These are phyloP conservation scores for Fusarium austroafricanum DNA, from an alignment of 2,329 filamentous ascomycete species.

Conservation along the genomic window DNA sequence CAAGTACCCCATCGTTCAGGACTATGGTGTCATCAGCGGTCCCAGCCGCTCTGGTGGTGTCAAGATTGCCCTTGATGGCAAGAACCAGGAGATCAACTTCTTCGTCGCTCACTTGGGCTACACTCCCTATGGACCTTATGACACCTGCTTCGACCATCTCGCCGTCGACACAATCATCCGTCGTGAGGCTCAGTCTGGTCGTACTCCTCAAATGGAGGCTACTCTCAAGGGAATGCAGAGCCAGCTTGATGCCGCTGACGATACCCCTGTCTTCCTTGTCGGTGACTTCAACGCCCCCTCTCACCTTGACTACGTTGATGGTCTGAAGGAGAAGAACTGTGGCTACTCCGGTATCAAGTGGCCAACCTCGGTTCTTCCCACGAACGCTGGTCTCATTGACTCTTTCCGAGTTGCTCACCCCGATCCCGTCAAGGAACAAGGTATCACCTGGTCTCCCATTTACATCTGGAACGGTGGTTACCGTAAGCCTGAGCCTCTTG, in stretches of 20 bases:
- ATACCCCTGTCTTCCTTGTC: slow-evolving; percentile 52
- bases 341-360: slow-evolving; percentile 51
- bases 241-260: slow-evolving; percentile 48
- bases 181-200: slow-evolving; percentile 52
- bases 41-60: slow-evolving; percentile 45
- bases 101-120: slow-evolving; percentile 54
- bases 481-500: slow-evolving; percentile 54
- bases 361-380: slow-evolving; percentile 54
- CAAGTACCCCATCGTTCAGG: slow-evolving; percentile 54
- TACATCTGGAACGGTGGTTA: slow-evolving; percentile 49
- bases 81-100: slow-evolving; percentile 49
- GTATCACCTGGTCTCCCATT: slow-evolving; percentile 57
- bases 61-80: slow-evolving; percentile 51
- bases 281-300: slow-evolving; percentile 60
- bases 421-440: slow-evolving; percentile 49
- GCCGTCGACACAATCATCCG: slow-evolving; percentile 49
- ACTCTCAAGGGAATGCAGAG: slow-evolving; percentile 50
- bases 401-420: slow-evolving; percentile 54
- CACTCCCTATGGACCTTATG: slow-evolving; percentile 57
- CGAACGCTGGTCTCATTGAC: slow-evolving; percentile 53
- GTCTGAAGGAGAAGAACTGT: slow-evolving; percentile 51
- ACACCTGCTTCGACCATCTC: slow-evolving; percentile 55
- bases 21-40: slow-evolving; percentile 42
- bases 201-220: slow-evolving; percentile 53
- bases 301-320: slow-evolving; percentile 56